Evolutionary conservation across 1,284 basidiomycete genomes (phyloP).

Genomic region (Trametes pubescens): DNA sequence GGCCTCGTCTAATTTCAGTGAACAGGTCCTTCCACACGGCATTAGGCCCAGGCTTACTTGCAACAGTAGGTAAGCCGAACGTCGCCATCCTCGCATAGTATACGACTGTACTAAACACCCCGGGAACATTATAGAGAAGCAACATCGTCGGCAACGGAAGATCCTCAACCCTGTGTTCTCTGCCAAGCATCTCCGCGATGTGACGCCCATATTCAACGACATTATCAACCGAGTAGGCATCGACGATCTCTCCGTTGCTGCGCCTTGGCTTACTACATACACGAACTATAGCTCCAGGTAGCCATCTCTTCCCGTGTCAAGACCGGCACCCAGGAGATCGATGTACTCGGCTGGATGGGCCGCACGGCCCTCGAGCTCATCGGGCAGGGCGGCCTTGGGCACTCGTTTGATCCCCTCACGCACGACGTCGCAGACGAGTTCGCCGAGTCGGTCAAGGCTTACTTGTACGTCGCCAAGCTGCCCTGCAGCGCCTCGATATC

Average conservation of each 20-base stretch:
- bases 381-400: slow-evolving; percentile 48
- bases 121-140: neutral
- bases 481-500: neutral
- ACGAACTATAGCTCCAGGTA: slow-evolving; percentile 30
- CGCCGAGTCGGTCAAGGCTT: slow-evolving; percentile 31
- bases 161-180: slow-evolving; percentile 23
- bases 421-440: slow-evolving; percentile 39
- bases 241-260: neutral
- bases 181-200: slow-evolving; percentile 15
- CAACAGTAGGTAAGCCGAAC: slow-evolving; percentile 23
- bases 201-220: slow-evolving; percentile 17
- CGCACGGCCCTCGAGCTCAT: slow-evolving; percentile 51
- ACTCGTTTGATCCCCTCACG: slow-evolving; percentile 48
- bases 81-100: neutral
- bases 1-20: neutral
- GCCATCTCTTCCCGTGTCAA: slow-evolving; percentile 33
- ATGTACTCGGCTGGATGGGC: slow-evolving; percentile 47
- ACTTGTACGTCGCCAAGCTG: slow-evolving; percentile 19
- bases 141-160: slow-evolving; percentile 20
- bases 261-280: neutral
- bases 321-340: slow-evolving; percentile 37
- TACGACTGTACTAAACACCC: neutral
- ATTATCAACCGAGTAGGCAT: slow-evolving; percentile 10
- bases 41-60: slow-evolving; percentile 34
- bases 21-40: slow-evolving; percentile 22